Evolutionary conservation across 1,284 basidiomycete genomes (phyloP), one percentile per base, ranked within the genome.

Genomic region (Naganishia cerealis): DNA sequence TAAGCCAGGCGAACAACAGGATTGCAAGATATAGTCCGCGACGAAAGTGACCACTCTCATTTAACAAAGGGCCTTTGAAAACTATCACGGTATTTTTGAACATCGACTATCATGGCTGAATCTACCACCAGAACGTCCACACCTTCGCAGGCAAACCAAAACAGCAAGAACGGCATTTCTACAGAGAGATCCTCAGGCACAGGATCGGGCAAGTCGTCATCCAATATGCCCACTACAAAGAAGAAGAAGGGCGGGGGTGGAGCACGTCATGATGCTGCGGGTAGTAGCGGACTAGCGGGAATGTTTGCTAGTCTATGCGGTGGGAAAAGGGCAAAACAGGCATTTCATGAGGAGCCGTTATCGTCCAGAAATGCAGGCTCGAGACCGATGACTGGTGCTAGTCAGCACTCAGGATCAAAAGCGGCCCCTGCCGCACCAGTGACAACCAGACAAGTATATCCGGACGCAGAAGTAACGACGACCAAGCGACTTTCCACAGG

Each of bases 121-220:
- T 50, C 21, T n/a, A 50, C 46, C 21, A 24, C 46, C 46, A 50
- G 46, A 50, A 50, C 46, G 21, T 24, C n/a, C 21, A 50, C 46
- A 50, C 46, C 46, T 24, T 24, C 46, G 13, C n/a, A 21, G 24
- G 24, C 46, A 10, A 50, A 50, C 7, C 46, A 50, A 50, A 21
- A 50, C 40, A 63, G 61, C 61, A 63, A 63, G 39, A 63, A 53
- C 50, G 53, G 50, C 18, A 63, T 39, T 18, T 52, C 61, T 0
- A 63, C 61, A 29, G 61, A 52, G 24, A 50, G 61, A 54, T 63
- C 61, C 42, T 63, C 61, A 29, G 61, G 61, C 38, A 63, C 61
- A 12, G 61, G 50, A 16, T 54, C 61, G n/a, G 53, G 40, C 39
- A n/a, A 50, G 46, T 54, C 61, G 12, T 63, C 61, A 18, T 54